Percentiles rank a stretch among this genome's conserved stretches.
Evolutionary conservation across 1,139 yeast genomes (phyloP).

Genomic region (Scheffersomyces titani): DNA sequence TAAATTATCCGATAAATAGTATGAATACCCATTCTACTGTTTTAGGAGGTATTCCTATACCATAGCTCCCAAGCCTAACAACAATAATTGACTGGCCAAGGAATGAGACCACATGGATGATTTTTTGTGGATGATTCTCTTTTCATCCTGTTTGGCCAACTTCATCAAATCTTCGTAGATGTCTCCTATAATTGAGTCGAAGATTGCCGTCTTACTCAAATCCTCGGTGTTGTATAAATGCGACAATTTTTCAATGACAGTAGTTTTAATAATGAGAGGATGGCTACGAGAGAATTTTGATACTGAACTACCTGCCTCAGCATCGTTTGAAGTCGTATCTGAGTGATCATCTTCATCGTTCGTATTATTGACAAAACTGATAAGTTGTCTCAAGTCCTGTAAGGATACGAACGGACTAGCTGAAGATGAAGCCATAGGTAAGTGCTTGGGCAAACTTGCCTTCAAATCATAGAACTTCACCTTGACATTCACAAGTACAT

Average conservation of each 20-base stretch:
- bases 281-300: slow-evolving; percentile 8
- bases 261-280: slow-evolving; percentile 50
- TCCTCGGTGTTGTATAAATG: slow-evolving; percentile 51
- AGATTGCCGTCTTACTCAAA: slow-evolving; percentile 50
- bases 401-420: slow-evolving; percentile 58
- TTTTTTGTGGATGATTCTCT: slow-evolving; percentile 44
- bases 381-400: slow-evolving; percentile 60
- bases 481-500: slow-evolving; percentile 65
- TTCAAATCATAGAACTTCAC: slow-evolving; percentile 62
- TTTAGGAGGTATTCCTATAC: slow-evolving; percentile 27
- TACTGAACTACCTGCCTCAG: background rate
- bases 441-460: slow-evolving; percentile 53
- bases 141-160: slow-evolving; percentile 54
- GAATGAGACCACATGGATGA: slow-evolving; percentile 61
- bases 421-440: slow-evolving; percentile 55
- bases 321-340: background rate
- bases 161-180: slow-evolving; percentile 57
- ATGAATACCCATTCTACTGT: slow-evolving; percentile 1
- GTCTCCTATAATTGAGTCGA: slow-evolving; percentile 59
- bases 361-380: slow-evolving; percentile 55
- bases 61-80: slow-evolving; percentile 61
- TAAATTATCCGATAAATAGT: slow-evolving; percentile 2
- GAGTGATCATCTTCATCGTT: slow-evolving; percentile 14
- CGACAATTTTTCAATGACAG: slow-evolving; percentile 60
- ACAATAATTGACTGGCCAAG: slow-evolving; percentile 56